Conservation (phyloP, 2,329 filamentous ascomycete species). For the Coniochaeta sp. region DNA sequence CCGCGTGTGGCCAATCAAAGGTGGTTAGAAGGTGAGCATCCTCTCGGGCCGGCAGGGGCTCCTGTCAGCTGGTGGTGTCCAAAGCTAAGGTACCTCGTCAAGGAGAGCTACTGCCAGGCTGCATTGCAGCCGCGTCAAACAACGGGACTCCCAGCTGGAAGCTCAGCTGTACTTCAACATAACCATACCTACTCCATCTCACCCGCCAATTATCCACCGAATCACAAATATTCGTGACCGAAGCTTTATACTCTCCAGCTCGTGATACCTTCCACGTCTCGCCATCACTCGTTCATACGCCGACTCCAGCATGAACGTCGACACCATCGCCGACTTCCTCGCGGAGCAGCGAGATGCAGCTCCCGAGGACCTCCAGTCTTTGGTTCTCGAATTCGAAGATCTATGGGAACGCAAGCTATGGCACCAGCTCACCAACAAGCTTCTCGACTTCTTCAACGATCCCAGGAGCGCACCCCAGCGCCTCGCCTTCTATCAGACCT, state of each 20-base stretch:
- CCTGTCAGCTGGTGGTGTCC: not conserved
- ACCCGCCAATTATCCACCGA: not conserved
- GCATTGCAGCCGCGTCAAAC: constrained; percentile 33
- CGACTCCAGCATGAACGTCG: constrained; percentile 60
- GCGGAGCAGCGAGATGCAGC: constrained; percentile 81
- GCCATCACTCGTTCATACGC: constrained; percentile 4
- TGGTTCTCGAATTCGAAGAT: constrained; percentile 89
- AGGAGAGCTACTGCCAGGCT: constrained; percentile 21
- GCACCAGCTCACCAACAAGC: constrained; percentile 91
- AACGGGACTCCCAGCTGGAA: constrained; percentile 8
- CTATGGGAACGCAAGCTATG: constrained; percentile 98
- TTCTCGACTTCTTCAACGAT: constrained; percentile 82
- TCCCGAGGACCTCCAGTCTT: constrained; percentile 78
- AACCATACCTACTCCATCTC: constrained; percentile 5
- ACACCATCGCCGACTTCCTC: constrained; percentile 87
- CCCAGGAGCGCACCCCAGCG: constrained; percentile 76
- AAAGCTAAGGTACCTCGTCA: constrained; percentile 8
- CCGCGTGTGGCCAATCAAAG: constrained; percentile 9
- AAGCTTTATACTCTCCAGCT: not conserved
- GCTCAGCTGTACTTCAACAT: constrained; percentile 10
- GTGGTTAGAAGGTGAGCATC: not conserved
- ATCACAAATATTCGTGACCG: no score
- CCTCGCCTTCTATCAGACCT: constrained; percentile 85
- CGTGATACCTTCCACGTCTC: constrained; percentile 3
- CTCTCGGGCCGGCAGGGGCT: not conserved